Percentiles rank a stretch among this genome's conserved stretches.
phyloP scores from a whole-genome alignment of 768 basidiomycete species.

The Mycena vitilis region DNA sequence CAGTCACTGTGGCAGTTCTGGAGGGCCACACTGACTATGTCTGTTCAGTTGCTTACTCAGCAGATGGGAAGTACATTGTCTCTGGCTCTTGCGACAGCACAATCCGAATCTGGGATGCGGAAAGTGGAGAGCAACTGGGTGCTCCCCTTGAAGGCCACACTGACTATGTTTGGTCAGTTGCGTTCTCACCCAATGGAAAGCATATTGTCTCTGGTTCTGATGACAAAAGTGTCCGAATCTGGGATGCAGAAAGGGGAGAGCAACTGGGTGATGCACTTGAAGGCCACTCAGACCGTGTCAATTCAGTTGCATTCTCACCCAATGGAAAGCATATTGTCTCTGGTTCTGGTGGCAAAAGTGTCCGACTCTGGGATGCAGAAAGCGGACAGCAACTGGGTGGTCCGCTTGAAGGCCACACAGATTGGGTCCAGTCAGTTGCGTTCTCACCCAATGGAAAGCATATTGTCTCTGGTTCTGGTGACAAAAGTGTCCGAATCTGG shows the following conservation, averaged over 20 bases:
- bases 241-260: neutral
- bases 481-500: too few relatives aligned
- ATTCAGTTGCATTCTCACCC: constrained; percentile 1
- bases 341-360: too few relatives aligned
- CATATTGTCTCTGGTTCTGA: neutral
- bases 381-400: neutral
- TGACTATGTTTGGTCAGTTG: neutral
- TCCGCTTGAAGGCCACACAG: too few relatives aligned
- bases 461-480: too few relatives aligned
- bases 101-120: neutral
- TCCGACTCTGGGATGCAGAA: neutral
- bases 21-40: neutral
- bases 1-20: neutral
- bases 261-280: neutral
- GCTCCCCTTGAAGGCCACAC: neutral
- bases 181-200: neutral
- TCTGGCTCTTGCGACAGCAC: neutral
- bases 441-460: too few relatives aligned
- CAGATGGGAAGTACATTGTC: neutral
- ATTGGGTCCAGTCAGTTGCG: too few relatives aligned
- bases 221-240: neutral
- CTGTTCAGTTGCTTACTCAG: neutral
- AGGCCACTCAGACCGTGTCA: neutral
- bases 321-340: too few relatives aligned
- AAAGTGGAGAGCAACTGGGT: neutral